Percentiles rank a stretch among this genome's conserved stretches.
Conservation (phyloP, 768 basidiomycete species). For the Boletus barrowsii region DNA sequence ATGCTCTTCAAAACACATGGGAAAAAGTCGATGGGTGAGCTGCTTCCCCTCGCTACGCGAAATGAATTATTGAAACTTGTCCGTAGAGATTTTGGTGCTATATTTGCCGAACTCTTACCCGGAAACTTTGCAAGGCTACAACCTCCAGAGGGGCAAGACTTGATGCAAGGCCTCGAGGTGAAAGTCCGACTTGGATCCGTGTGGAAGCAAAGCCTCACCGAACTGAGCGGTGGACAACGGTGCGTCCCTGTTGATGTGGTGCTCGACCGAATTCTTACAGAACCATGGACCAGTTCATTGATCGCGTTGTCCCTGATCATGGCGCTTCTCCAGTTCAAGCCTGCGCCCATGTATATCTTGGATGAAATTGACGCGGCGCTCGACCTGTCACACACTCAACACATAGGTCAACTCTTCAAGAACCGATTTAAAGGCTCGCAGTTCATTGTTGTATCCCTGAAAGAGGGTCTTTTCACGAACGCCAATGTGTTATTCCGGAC, state of each 20-base stretch:
- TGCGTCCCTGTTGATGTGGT: constrained; percentile 34
- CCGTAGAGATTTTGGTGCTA: constrained; percentile 87
- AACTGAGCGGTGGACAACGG: constrained; percentile 96
- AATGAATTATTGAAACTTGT: not conserved
- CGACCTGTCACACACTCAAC: constrained; percentile 93
- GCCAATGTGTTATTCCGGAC: constrained; percentile 95
- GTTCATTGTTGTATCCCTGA: constrained; percentile 96
- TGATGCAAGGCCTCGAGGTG: constrained; percentile 95
- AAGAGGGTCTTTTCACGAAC: constrained; percentile 96
- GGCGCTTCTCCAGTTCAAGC: constrained; percentile 98
- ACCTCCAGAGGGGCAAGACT: constrained; percentile 88
- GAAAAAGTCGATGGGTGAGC: constrained; percentile 87
- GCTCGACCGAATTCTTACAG: not conserved
- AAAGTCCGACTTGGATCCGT: constrained; percentile 93
- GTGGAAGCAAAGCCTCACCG: constrained; percentile 97
- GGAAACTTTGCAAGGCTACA: constrained; percentile 96
- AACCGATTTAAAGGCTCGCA: constrained; percentile 97
- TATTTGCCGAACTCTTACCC: constrained; percentile 93
- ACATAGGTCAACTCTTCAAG: constrained; percentile 97
- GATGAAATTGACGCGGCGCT: constrained; percentile 99
- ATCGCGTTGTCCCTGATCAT: constrained; percentile 98
- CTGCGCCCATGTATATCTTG: constrained; percentile 98
- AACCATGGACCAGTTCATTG: constrained; percentile 61
- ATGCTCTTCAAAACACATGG: constrained; percentile 94
- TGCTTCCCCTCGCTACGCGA: not conserved